Evolutionary conservation across 1,284 basidiomycete genomes (phyloP), one percentile per base, ranked within the genome.

Genomic region (Rhodotorula sp.): DNA sequence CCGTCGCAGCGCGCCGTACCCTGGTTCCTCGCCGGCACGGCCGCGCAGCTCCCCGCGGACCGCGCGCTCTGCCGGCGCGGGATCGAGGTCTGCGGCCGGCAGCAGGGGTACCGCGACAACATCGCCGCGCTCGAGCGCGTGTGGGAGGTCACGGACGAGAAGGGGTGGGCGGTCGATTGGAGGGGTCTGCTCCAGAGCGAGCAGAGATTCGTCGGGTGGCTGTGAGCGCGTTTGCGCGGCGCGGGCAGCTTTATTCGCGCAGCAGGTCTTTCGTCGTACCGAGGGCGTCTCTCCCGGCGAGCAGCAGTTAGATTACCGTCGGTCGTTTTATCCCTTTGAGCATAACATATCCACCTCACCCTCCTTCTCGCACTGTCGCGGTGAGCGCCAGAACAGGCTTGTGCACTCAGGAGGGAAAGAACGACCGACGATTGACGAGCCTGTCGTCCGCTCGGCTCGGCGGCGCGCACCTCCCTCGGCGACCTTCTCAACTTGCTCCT

Each of bases 1-100:
- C 64, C 65, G n/a, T 61, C 68, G 41, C 55, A 41, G 22, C 66
- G 70, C 51, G 74, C 64, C 51, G 65, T 72, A 5, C 75, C 72
- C 3, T 76, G 70, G 67, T 72, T 71, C 66, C 66, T 76, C 51
- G 75, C 72, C 22, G 72, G 72, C 22, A 74, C 72, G 9, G 69
- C 71, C 48, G 59, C 75, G 7, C 29, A 58, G 27, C 32, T 46
- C 4, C 53, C 65, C 1, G 29, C 27, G 0, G 75, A 76, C 29
- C 67, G 75, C 32, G 68, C 62, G 0, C 36, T 67, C 41, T 76
- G 72, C 39, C 59, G 59, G 15, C 58, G 71, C 36, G 71, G 68
- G 3, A 39, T 75, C 53, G 53, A 55, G 21, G 59, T 37, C 9
- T 74, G 73, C 63, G 73, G 73, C 10, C 37, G 57, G 25, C 58